These are phyloP conservation scores for Pseudogymnoascus sp. DNA, from an alignment of 2,329 filamentous ascomycete genomes.

Conservation along the genomic window DNA sequence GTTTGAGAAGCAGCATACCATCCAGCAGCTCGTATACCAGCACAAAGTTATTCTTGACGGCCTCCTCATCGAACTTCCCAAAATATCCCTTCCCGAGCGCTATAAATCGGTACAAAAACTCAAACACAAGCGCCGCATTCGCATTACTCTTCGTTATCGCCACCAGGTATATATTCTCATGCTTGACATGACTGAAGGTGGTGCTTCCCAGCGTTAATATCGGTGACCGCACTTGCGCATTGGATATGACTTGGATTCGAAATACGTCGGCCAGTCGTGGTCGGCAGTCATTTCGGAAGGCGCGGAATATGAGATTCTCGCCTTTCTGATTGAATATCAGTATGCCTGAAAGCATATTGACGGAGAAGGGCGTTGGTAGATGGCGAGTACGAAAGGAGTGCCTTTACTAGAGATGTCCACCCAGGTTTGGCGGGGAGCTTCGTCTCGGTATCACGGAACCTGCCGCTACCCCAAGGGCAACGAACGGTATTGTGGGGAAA, in stretches of 20 bases:
- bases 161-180: constrained; percentile 97
- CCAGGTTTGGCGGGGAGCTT: constrained; percentile 9
- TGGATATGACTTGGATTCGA: constrained; percentile 98
- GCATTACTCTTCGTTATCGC: constrained; percentile 98
- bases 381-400: constrained; percentile 6
- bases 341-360: constrained; percentile 88
- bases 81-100: constrained; percentile 91
- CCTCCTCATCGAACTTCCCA: constrained; percentile 98
- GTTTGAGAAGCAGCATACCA: constrained; percentile 43
- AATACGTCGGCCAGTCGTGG: constrained; percentile 97
- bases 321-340: constrained; percentile 99
- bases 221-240: constrained; percentile 92
- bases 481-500: not conserved
- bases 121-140: constrained; percentile 95
- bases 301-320: constrained; percentile 98
- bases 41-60: constrained; percentile 99
- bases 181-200: constrained; percentile 98
- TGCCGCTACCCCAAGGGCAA: not conserved
- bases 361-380: constrained; percentile 11
- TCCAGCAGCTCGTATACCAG: constrained; percentile 95
- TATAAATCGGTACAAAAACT: constrained; percentile 91
- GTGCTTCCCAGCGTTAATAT: constrained; percentile 96
- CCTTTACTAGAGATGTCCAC: not conserved
- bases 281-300: constrained; percentile 96
- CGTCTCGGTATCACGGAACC: constrained; percentile 4